Base-by-base conservation (phyloP, 306 rosid species). In the Crotalaria pallida region DNA sequence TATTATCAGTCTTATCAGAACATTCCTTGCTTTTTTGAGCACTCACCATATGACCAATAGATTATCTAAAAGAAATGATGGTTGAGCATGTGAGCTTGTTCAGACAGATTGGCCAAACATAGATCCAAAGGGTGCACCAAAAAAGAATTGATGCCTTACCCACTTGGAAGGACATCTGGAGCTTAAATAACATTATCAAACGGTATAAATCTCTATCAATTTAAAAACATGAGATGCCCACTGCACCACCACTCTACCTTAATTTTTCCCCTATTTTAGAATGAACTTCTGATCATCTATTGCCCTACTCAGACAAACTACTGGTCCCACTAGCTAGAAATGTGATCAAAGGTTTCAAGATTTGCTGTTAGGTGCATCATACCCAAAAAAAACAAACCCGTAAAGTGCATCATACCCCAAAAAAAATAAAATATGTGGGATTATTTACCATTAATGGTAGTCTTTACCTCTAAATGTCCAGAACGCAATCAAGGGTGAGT, bases 381-480 rank as follows among this genome's bases (percentile, higher is more conserved):
- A 2, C 9, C n/a, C n/a, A n/a, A n/a, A 26, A 12, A 31, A 50
- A 16, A 45, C n/a, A n/a, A n/a, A n/a, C n/a, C n/a, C n/a, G 61
- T 22, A 43, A 36, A 65, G 64, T 17, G 48, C 34, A 36, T 44
- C 34, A 27, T 13, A 2, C 9, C n/a, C n/a, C n/a, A n/a, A 26
- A 12, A 31, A 50, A 16, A 45, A 55, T 8, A 47, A 61, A 61
- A 65, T 40, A 52, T 15, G 43, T 51, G 53, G 31, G 11, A 64
- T 51, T 13, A 16, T 38, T 49, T 64, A 58, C 11, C 50, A 72
- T 47, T 61, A 68, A 56, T 12, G 59, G 15, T 47, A 63, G 68
- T 49, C 51, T 69, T 79, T 86, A 92, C 96, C 96, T 92, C 85
- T 33, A 78, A 80, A 40, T 55, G 58, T 58, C 63, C 75, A 65